Conservation (phyloP, 2,329 filamentous ascomycete species). For the Ascochyta fabae region DNA sequence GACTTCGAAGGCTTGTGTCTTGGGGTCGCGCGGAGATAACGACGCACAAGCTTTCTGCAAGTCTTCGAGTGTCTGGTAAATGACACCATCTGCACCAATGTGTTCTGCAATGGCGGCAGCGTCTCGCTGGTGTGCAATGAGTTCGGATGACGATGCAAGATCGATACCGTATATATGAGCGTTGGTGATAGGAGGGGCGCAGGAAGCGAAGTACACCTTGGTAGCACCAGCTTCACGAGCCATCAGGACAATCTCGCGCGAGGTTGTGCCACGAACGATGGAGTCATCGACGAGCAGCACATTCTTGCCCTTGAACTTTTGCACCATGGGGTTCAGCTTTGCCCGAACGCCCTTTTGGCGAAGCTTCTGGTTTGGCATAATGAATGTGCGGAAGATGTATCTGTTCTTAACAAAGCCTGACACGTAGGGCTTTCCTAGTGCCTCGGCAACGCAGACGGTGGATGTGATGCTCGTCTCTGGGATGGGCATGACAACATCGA, state of each 20-base stretch:
- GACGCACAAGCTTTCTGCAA: constrained; percentile 80
- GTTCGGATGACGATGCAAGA: constrained; percentile 72
- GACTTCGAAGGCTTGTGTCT: constrained; percentile 77
- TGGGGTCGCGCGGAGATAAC: constrained; percentile 64
- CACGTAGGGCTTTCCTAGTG: constrained; percentile 76
- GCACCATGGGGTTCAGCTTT: constrained; percentile 85
- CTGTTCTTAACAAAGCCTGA: constrained; percentile 89
- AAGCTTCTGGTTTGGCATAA: constrained; percentile 81
- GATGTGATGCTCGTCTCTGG: constrained; percentile 84
- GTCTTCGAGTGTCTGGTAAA: constrained; percentile 78
- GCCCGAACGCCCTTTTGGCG: constrained; percentile 86
- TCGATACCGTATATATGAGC: constrained; percentile 89
- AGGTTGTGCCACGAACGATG: constrained; percentile 86
- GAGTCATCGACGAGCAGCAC: constrained; percentile 89
- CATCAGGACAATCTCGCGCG: constrained; percentile 81
- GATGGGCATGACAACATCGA: constrained; percentile 85
- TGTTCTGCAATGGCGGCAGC: constrained; percentile 66
- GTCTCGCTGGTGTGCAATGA: constrained; percentile 73
- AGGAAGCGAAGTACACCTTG: constrained; percentile 83
- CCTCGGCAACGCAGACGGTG: constrained; percentile 76
- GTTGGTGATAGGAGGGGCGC: constrained; percentile 81
- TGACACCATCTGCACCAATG: constrained; percentile 77
- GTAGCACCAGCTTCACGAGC: constrained; percentile 81
- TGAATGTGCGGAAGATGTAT: constrained; percentile 88
- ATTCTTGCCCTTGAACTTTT: constrained; percentile 81